Evolutionary conservation across 1,284 basidiomycete genomes (phyloP), one percentile per base, ranked within the genome.

Genomic region (Trametes polyzona): DNA sequence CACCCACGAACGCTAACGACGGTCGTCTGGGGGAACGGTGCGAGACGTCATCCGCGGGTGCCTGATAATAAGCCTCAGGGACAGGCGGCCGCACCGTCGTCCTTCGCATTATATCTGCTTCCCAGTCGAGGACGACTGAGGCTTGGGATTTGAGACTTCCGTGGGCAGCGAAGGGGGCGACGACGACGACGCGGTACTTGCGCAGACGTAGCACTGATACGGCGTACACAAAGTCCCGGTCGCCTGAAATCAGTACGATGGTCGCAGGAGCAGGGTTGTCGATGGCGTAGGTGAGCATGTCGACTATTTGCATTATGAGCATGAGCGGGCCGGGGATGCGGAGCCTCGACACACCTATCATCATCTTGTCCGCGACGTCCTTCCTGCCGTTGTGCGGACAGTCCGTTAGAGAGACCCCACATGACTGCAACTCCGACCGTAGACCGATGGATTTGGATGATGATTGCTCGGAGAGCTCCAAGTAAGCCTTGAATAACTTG

Each of bases 221-320:
- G n/a, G 80, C 79, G 67, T 85, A 86, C 0, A 81, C 78, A 67
- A 84, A 87, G 65, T 85, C 83, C 40, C 82, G 73, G 67, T 86
- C 83, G 12, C 80, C 81, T 2, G 83, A 78, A 49, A 87, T 82
- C 26, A 86, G 68, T 39, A 86, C 67, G 44, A 85, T 73, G 4
- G 83, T 83, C 32, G 75, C 74, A 1, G 82, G 79, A 3, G 76
- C 55, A 12, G 79, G 76, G 54, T 80, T 79, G 71, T 87, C 84
- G 55, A 84, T 79, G 2, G 82, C 83, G 68, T 80, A 80, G 1
- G 78, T 74, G 54, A 87, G 69, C 79, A 87, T 84, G 63, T 87
- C 85, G 27, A 83, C 83, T 84, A 55, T 16, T n/a, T n/a, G n/a
- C n/a, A n/a, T 27, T 32, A 32, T 47, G 30, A 41, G 41, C 16